These are phyloP conservation scores for Cladosporium sp. DNA, from an alignment of 2,329 filamentous ascomycete species.

Conservation along the genomic window DNA sequence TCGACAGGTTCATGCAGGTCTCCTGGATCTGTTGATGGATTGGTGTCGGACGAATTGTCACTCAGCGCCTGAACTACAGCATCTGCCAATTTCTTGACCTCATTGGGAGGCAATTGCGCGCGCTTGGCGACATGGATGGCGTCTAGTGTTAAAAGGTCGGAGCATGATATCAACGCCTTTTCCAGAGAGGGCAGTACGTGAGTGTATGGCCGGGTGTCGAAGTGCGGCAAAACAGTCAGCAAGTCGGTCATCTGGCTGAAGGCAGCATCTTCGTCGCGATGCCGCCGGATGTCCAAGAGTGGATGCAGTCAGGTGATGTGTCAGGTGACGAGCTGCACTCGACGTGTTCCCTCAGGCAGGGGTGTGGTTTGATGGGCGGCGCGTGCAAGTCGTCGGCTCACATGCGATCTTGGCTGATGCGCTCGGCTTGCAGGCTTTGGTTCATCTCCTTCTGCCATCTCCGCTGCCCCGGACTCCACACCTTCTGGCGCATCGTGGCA, in stretches of 20 bases:
- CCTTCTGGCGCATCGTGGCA: not conserved
- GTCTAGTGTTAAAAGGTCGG: conserved; percentile 82
- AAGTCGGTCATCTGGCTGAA: conserved; percentile 72
- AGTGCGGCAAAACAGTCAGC: conserved; percentile 73
- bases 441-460: not conserved
- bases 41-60: conserved; percentile 22
- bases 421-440: not conserved
- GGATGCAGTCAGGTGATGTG: not conserved
- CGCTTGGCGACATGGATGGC: conserved; percentile 78
- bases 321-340: not conserved
- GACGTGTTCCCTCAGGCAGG: not conserved
- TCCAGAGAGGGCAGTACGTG: conserved; percentile 78
- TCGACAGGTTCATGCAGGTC: not conserved
- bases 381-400: not conserved
- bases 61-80: conserved; percentile 67
- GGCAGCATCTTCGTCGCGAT: conserved; percentile 23
- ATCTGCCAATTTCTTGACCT: conserved; percentile 69
- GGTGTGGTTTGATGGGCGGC: not conserved
- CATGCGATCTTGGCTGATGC: not conserved
- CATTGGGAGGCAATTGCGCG: conserved; percentile 73
- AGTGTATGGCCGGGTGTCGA: conserved; percentile 66
- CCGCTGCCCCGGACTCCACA: conserved; percentile 17
- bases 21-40: not conserved
- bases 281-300: conserved; percentile 4
- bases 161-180: conserved; percentile 69